Base-by-base conservation (phyloP, 306 rosid species). In the Begonia peltatifolia region DNA sequence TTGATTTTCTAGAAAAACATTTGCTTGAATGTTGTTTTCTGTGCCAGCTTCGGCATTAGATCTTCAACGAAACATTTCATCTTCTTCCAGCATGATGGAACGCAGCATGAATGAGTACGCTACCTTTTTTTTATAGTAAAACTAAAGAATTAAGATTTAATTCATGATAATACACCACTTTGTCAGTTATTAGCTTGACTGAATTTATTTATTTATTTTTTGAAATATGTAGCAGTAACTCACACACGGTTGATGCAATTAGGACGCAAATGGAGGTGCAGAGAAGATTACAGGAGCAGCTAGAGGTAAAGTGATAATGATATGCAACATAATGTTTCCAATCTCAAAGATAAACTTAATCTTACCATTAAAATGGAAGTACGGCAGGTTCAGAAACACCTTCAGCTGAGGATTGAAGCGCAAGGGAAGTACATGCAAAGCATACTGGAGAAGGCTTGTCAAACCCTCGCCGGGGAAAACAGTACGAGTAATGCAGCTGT, bases 231-330 rank as follows among this genome's bases (percentile, higher is more conserved):
- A 64, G 67, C 70, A 77, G 59, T 71, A 80, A 80, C 84, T 73
- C 63, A 77, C 64, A 63, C 70, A 57, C 74, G 72, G 66, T 70
- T 80, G 74, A 76, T 80, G 74, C 58, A 20, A 75, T 66, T 62
- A 90, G 97, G 92, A 84, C 84, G 97, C 97, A 85, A 78, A 83
- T 90, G 76, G 97, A 90, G 92, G 97, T 86, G 74, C 97, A 90
- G 67, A 76, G 97, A 83, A 79, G 97, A 65, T 60, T 90, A 54
- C 94, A 85, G 60, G 97, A 90, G 64, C 97, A 90, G 68, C 70
- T 90, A 22, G 97, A 90, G 97, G 97, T 90, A 69, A 71, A 30
- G 48, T 44, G 14, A 44, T 42, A 42, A 42, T 42, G 11, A 42
- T 42, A 42, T 55, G 18, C 17, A 4, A 25, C 20, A 23, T 48